Base-by-base conservation (phyloP, 2,329 filamentous ascomycete genomes). In the Epicoccum sorghinum region DNA sequence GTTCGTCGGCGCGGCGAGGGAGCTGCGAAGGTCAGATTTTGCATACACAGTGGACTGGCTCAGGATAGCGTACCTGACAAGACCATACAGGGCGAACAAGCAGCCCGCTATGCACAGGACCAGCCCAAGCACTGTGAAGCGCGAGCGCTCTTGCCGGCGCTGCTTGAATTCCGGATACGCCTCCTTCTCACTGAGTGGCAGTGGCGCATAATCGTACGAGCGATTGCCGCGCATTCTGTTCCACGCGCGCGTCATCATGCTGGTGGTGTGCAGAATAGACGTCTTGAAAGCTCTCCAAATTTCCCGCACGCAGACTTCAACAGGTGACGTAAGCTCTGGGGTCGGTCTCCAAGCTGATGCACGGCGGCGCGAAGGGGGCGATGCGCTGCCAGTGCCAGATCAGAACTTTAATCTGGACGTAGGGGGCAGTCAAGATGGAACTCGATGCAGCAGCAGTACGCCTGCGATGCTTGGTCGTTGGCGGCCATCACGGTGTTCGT, bases 121-220 rank as follows among this genome's bases (percentile, higher is more conserved):
- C 30, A 68, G 42, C n/a, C 52, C 58, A 4, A 57, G 42, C 10
- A 51, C 43, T 6, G 53, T 50, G 14, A 56, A 57, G 37, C 41
- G 44, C 4, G 59, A 56, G 8, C 46, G 46, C 42, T 58, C 46
- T 12, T 58, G 38, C 36, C 47, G 56, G 23, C 64, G 61, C 22
- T 58, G 43, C 42, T 65, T 68, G 22, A 52, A 51, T 2, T 67
- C 60, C 8, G 60, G 55, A 3, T 50, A 41, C 2, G 60, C 43
- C 49, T 69, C 68, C 41, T 72, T 67, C 38, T 74, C 71, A 52
- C 51, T 62, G 52, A 70, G 33, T n/a, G 72, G 71, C 22, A 75
- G 60, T 13, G 59, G 59, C 7, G 58, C 47, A 41, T 75, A 75
- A 1, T 58, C 55, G 49, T 63, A 66, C 9, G 60, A 40, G 44